phyloP scores from a whole-genome alignment of 306 rosid genomes.

The Cicer chorassanicum region DNA sequence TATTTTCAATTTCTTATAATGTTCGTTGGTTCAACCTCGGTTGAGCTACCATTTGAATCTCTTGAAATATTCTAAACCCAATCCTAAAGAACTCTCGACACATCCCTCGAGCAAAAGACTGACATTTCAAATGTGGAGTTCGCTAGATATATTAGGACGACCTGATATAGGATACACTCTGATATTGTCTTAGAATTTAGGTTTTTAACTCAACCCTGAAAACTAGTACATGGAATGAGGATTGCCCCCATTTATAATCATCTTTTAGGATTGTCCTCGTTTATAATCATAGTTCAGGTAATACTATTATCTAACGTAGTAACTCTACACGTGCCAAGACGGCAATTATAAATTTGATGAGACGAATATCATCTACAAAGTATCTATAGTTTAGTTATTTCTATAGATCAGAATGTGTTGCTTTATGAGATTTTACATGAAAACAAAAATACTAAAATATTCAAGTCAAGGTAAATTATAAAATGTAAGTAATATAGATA shows the following conservation, averaged over 20 bases:
- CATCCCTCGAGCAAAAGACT: too few relatives aligned
- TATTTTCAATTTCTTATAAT: too few relatives aligned
- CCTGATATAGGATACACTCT: background rate
- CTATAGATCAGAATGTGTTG: background rate
- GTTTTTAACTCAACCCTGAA: background rate
- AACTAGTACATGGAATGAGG: background rate
- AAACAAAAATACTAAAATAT: background rate
- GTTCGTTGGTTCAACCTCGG: too few relatives aligned
- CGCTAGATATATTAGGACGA: background rate
- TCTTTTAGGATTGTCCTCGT: background rate
- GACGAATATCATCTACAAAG: background rate
- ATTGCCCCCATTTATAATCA: background rate
- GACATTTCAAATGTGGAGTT: too few relatives aligned
- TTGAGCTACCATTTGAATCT: too few relatives aligned
- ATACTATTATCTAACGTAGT: background rate
- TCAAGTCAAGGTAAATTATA: background rate
- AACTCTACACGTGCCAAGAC: background rate
- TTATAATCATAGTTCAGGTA: background rate
- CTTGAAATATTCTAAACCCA: too few relatives aligned
- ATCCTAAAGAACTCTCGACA: too few relatives aligned
- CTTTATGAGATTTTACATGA: slow-evolving; percentile 1
- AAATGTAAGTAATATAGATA: slow-evolving; percentile 5
- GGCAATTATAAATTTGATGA: background rate
- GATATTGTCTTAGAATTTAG: background rate
- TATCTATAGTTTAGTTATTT: background rate